Percentiles rank a stretch among this genome's conserved stretches.
Evolutionary conservation across 805 yeast species (phyloP).

Genomic region (Osmozyma mogii): DNA sequence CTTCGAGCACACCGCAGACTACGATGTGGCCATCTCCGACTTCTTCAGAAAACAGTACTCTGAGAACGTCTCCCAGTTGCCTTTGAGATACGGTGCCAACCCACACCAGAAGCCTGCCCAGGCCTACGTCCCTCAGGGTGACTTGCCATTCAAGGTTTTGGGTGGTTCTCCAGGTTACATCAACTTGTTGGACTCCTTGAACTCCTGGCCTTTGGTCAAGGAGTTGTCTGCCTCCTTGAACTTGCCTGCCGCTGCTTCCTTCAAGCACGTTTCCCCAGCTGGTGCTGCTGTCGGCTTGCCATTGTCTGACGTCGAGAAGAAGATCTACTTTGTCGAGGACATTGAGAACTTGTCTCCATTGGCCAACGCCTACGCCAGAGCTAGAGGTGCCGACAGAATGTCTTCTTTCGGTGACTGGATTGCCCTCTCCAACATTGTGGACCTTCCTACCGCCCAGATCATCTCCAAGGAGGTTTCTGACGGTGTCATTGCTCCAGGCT

Average conservation of each 20-base stretch:
- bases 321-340: slow-evolving; percentile 90
- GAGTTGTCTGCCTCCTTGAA: slow-evolving; percentile 91
- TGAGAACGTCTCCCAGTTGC: slow-evolving; percentile 81
- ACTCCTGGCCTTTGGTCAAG: slow-evolving; percentile 98
- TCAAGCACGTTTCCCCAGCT: slow-evolving; percentile 98
- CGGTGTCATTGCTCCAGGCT: slow-evolving; percentile 99
- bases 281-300: slow-evolving; percentile 98
- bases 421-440: slow-evolving; percentile 94
- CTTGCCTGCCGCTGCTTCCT: slow-evolving; percentile 97
- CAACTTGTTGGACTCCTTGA: slow-evolving; percentile 90
- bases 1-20: slow-evolving; percentile 96
- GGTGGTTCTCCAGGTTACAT: slow-evolving; percentile 97
- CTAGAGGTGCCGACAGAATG: slow-evolving; percentile 99
- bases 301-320: slow-evolving; percentile 81
- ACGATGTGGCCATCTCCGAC: slow-evolving; percentile 92
- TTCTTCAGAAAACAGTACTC: slow-evolving; percentile 96
- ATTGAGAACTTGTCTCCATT: slow-evolving; percentile 93
- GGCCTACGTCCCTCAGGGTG: slow-evolving; percentile 81
- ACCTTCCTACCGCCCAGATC: slow-evolving; percentile 91
- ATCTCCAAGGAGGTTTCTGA: slow-evolving; percentile 96
- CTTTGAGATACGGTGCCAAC: slow-evolving; percentile 96
- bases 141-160: slow-evolving; percentile 88
- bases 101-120: slow-evolving; percentile 99
- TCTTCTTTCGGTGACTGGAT: slow-evolving; percentile 98
- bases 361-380: slow-evolving; percentile 98